Evolutionary conservation across 768 basidiomycete genomes (phyloP).

Genomic region (Trametes gibbosa): DNA sequence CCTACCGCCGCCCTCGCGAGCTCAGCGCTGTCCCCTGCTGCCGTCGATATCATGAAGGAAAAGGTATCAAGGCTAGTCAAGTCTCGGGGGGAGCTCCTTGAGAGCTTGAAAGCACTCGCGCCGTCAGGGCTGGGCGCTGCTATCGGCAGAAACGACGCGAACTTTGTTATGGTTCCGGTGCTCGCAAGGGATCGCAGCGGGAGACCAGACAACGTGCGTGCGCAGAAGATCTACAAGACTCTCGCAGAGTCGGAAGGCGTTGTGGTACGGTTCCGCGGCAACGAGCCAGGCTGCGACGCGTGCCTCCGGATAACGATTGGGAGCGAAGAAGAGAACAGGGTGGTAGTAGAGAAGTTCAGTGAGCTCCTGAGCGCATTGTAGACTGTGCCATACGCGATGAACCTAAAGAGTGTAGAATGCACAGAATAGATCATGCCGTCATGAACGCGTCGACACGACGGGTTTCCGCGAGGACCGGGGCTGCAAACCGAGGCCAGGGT

Average conservation of each 20-base stretch:
- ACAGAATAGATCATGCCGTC: neutral
- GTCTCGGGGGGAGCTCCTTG: constrained; percentile 56
- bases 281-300: constrained; percentile 80
- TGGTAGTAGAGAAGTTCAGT: constrained; percentile 52
- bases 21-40: constrained; percentile 67
- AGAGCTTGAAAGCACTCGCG: constrained; percentile 44
- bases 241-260: constrained; percentile 85
- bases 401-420: too few species aligned
- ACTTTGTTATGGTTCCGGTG: constrained; percentile 85
- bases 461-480: too few species aligned
- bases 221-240: constrained; percentile 66
- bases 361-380: constrained; percentile 42
- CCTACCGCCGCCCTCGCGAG: constrained; percentile 84
- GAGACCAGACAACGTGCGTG: constrained; percentile 57
- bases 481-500: constrained; percentile 1
- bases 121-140: constrained; percentile 58
- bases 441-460: too few species aligned
- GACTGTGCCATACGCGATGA: neutral
- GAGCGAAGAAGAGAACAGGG: constrained; percentile 71
- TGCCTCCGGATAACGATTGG: constrained; percentile 92
- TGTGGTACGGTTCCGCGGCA: constrained; percentile 87
- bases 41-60: constrained; percentile 59
- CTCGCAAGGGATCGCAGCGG: constrained; percentile 43
- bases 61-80: constrained; percentile 59
- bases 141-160: constrained; percentile 85